A percentile compares a stretch with the other conserved stretches of the same genome.
phyloP scores from a whole-genome alignment of 345 rosid species.

The Euphorbia tirucalli region DNA sequence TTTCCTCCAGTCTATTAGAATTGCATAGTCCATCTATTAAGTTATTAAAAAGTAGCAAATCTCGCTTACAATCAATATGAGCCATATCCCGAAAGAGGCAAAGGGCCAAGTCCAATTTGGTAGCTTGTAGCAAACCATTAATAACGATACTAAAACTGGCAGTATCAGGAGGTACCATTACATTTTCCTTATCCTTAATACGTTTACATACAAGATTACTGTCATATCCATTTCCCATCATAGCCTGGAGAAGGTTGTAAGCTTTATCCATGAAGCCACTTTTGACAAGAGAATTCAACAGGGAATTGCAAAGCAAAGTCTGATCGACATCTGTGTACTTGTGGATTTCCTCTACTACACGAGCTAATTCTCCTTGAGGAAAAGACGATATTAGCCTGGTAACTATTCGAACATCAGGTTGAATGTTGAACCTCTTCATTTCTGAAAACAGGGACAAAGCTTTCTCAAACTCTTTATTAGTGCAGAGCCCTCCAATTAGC shows the following conservation, averaged over 20 bases:
- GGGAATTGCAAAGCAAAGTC: constrained; percentile 48
- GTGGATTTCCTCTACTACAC: constrained; percentile 37
- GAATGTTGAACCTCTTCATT: constrained; percentile 49
- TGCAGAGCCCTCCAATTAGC: constrained; percentile 64
- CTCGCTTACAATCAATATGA: constrained; percentile 39
- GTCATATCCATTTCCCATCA: constrained; percentile 35
- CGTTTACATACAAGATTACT: constrained; percentile 31
- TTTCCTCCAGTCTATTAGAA: constrained; percentile 62
- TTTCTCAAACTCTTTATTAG: constrained; percentile 45
- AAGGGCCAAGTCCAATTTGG: constrained; percentile 58
- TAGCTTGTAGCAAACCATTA: constrained; percentile 42
- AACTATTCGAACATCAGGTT: constrained; percentile 57
- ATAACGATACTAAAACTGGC: constrained; percentile 50
- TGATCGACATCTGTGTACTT: constrained; percentile 44
- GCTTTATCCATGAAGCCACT: constrained; percentile 50
- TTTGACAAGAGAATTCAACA: constrained; percentile 39
- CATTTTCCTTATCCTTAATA: constrained; percentile 33
- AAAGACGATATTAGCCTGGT: constrained; percentile 56
- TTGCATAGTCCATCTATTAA: constrained; percentile 60
- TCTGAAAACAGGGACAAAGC: constrained; percentile 57
- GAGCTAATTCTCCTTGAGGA: constrained; percentile 41
- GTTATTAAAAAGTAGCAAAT: constrained; percentile 48
- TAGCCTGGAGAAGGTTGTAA: constrained; percentile 39
- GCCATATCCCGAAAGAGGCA: constrained; percentile 53
- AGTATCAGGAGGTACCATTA: constrained; percentile 38